Base-by-base conservation (phyloP, 139 green algal genomes). In the Yamagishiella unicocca region DNA sequence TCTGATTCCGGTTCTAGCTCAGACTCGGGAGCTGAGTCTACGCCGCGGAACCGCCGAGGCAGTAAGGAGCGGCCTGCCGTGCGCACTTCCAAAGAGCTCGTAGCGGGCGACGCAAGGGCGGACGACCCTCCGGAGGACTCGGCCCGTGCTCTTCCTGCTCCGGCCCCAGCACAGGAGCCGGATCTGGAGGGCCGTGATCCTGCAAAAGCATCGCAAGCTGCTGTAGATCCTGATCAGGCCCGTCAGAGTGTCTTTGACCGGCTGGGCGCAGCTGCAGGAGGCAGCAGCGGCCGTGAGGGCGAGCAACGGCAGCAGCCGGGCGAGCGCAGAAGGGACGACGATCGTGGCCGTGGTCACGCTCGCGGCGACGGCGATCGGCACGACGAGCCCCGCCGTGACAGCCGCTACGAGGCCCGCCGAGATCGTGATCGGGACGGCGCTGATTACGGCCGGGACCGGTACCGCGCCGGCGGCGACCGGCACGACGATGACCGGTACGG, bases 231-330 rank as follows among this genome's bases (percentile, higher is more conserved):
- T 0, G 72, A 80, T 6, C 43, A 42, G n/a, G 46, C 55, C 14
- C 54, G 55, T 2, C 77, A 12, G 14, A 84, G 77, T 27, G 77
- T 84, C 37, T 84, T 84, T 29, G 77, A 72, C 31, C 77, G n/a
- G n/a, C n/a, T n/a, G n/a, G n/a, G n/a, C n/a, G n/a, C n/a, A n/a
- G n/a, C n/a, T n/a, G n/a, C n/a, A n/a, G n/a, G n/a, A n/a, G n/a
- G n/a, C n/a, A n/a, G n/a, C n/a, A n/a, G n/a, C n/a, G n/a, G n/a
- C n/a, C n/a, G n/a, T n/a, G n/a, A n/a, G n/a, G n/a, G n/a, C 17
- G 50, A 58, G 50, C 14, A 58, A 2, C 58, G 31, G 58, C 17
- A 68, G 22, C 58, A 68, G 58, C 19, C 22, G 58, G 42, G 83
- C 38, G 21, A 37, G 50, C 9, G 27, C 22, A 29, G 72, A 21